Evolutionary conservation across 768 basidiomycete species (phyloP).

Genomic region (Lentinula sp.): DNA sequence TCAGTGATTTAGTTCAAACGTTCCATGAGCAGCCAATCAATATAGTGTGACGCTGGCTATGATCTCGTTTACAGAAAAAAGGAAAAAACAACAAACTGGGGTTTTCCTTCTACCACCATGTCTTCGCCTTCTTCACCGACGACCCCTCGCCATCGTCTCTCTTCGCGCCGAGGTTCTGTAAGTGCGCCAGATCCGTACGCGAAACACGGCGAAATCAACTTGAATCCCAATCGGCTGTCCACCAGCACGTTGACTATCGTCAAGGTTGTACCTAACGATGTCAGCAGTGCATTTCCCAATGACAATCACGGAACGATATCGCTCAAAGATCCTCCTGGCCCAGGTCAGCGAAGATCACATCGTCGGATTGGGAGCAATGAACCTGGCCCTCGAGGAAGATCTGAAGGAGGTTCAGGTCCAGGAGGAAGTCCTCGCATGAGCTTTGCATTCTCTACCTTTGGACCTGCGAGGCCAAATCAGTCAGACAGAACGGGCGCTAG

Average conservation of each 20-base stretch:
- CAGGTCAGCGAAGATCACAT: slow-evolving; percentile 20
- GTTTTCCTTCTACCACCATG: neutral
- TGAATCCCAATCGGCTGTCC: slow-evolving; percentile 46
- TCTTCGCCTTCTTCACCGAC: slow-evolving; percentile 3
- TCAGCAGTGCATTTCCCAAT: neutral
- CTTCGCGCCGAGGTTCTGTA: slow-evolving; percentile 59
- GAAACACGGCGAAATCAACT: slow-evolving; percentile 43
- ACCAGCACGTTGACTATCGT: slow-evolving; percentile 72
- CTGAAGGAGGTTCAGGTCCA: slow-evolving; percentile 12
- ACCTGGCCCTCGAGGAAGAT: slow-evolving; percentile 18
- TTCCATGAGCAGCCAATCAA: neutral
- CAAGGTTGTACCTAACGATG: slow-evolving; percentile 32
- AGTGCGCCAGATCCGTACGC: slow-evolving; percentile 67
- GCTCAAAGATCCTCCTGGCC: slow-evolving; percentile 28
- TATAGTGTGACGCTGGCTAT: neutral
- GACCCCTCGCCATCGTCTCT: slow-evolving; percentile 28
- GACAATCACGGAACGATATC: slow-evolving; percentile 5
- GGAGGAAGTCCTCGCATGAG: slow-evolving; percentile 30
- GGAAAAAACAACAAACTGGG: neutral
- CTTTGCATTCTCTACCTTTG: slow-evolving; percentile 67
- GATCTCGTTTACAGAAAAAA: neutral
- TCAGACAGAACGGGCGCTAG: slow-evolving; percentile 18
- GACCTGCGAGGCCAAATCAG: slow-evolving; percentile 15
- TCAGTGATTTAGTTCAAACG: neutral
- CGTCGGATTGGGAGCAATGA: slow-evolving; percentile 21